Conservation (phyloP, 2,329 filamentous ascomycete species). For the Diplocarpon mali region DNA sequence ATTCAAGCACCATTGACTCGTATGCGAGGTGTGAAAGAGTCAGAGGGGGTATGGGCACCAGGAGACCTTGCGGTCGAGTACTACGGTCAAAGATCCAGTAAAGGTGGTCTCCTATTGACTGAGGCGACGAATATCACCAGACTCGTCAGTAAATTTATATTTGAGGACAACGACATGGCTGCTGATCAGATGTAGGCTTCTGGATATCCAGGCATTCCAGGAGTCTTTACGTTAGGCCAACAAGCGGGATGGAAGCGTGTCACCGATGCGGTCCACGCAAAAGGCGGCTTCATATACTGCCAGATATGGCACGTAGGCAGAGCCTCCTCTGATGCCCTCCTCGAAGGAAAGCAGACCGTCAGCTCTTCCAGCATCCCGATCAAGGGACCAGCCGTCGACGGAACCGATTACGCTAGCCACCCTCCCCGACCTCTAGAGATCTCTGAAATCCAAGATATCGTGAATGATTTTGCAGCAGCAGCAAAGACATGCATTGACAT, state of each 20-base stretch:
- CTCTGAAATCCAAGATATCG: too few relatives aligned
- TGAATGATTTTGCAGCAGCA: too few relatives aligned
- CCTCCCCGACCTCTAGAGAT: too few relatives aligned
- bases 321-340: too few relatives aligned
- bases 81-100: constrained; percentile 40
- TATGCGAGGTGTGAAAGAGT: constrained; percentile 13
- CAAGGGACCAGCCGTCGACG: too few relatives aligned
- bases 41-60: constrained; percentile 32
- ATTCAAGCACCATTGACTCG: constrained; percentile 32
- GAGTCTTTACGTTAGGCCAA: constrained; percentile 42
- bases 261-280: constrained; percentile 47
- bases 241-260: constrained; percentile 45
- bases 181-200: constrained; percentile 27
- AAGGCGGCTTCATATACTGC: constrained; percentile 35
- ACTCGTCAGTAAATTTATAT: constrained; percentile 21
- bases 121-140: constrained; percentile 39
- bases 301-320: too few relatives aligned
- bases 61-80: constrained; percentile 34
- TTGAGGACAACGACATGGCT: background rate
- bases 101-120: constrained; percentile 45
- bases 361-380: too few relatives aligned
- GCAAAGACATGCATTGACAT: too few relatives aligned
- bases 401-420: too few relatives aligned
- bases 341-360: too few relatives aligned
- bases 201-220: constrained; percentile 40